These are phyloP conservation scores for Lachancea cidri DNA, from an alignment of 805 yeast species.

Conservation along the genomic window DNA sequence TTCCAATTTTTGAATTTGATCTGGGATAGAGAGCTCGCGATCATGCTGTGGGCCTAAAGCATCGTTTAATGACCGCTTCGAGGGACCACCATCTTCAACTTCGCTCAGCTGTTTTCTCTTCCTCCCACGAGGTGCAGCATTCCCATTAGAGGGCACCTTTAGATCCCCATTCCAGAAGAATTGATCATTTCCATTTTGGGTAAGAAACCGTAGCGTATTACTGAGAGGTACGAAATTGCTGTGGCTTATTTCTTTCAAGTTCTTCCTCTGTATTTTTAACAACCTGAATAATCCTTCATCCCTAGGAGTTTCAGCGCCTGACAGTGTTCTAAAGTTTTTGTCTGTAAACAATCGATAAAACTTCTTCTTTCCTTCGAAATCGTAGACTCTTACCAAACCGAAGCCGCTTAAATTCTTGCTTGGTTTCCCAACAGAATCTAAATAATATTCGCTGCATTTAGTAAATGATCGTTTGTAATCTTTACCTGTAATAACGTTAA, in stretches of 20 bases:
- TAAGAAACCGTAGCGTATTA: conserved; percentile 25
- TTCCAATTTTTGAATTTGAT: no score
- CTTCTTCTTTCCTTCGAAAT: conserved; percentile 68
- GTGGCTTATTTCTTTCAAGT: conserved; percentile 20
- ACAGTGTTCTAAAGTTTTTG: conserved; percentile 32
- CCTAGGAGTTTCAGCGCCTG: background rate
- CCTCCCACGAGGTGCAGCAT: conserved; percentile 12
- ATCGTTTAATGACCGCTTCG: no score
- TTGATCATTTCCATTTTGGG: conserved; percentile 13
- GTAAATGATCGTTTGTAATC: conserved; percentile 48
- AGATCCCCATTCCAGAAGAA: conserved; percentile 34
- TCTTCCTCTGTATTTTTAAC: conserved; percentile 7
- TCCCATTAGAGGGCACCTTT: conserved; percentile 15
- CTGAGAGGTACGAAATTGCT: conserved; percentile 25
- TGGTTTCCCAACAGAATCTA: conserved; percentile 37
- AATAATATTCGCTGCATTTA: conserved; percentile 45
- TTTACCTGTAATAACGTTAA: conserved; percentile 47
- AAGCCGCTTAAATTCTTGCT: conserved; percentile 26
- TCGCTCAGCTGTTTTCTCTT: conserved; percentile 6
- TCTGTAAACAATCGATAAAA: conserved; percentile 61
- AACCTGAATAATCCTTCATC: background rate
- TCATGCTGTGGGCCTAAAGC: no score
- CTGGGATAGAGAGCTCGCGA: no score
- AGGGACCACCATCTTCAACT: no score
- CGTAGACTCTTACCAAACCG: conserved; percentile 56